These are phyloP conservation scores for Phytophthora kernoviae DNA, from an alignment of 352 stramenopile genomes.

Conservation along the genomic window DNA sequence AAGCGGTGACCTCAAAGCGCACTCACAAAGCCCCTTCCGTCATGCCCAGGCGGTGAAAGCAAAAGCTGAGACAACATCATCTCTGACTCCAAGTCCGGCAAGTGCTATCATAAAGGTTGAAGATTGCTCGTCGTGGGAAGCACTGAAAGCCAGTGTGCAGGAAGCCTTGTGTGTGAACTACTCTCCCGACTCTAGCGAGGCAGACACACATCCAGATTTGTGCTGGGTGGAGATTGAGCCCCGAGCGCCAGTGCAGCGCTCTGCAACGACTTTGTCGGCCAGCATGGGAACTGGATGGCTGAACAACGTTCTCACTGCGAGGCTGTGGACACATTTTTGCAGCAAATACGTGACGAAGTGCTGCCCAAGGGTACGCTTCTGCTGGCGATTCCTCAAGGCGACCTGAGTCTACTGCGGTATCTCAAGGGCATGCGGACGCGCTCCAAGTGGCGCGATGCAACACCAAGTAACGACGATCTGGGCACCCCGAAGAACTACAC, in stretches of 20 bases:
- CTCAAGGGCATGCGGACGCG: slow-evolving; percentile 76
- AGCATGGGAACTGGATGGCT: slow-evolving; percentile 73
- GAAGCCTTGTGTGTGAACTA: slow-evolving; percentile 15
- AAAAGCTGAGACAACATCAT: slow-evolving; percentile 9
- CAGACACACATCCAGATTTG: slow-evolving; percentile 40
- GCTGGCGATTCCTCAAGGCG: slow-evolving; percentile 72
- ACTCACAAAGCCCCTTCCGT: slow-evolving; percentile 52
- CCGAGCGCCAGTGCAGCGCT: slow-evolving; percentile 29
- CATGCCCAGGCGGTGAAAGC: slow-evolving; percentile 43
- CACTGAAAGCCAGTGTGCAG: slow-evolving; percentile 42
- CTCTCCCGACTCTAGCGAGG: slow-evolving; percentile 1
- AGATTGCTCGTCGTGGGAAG: slow-evolving; percentile 36
- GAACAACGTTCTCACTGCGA: slow-evolving; percentile 56
- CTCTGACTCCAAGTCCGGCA: neutral
- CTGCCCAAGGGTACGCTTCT: slow-evolving; percentile 61
- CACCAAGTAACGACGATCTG: slow-evolving; percentile 20
- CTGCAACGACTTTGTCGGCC: slow-evolving; percentile 64
- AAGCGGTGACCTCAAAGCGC: slow-evolving; percentile 61
- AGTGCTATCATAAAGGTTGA: slow-evolving; percentile 33
- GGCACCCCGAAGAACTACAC: slow-evolving; percentile 56
- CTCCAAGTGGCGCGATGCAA: slow-evolving; percentile 75
- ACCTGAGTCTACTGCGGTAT: slow-evolving; percentile 72
- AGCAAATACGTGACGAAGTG: slow-evolving; percentile 44
- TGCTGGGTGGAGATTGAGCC: slow-evolving; percentile 82
- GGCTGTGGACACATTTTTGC: slow-evolving; percentile 54